Conservation (phyloP, 2,329 filamentous ascomycete genomes). For the Beauveria varroae region DNA sequence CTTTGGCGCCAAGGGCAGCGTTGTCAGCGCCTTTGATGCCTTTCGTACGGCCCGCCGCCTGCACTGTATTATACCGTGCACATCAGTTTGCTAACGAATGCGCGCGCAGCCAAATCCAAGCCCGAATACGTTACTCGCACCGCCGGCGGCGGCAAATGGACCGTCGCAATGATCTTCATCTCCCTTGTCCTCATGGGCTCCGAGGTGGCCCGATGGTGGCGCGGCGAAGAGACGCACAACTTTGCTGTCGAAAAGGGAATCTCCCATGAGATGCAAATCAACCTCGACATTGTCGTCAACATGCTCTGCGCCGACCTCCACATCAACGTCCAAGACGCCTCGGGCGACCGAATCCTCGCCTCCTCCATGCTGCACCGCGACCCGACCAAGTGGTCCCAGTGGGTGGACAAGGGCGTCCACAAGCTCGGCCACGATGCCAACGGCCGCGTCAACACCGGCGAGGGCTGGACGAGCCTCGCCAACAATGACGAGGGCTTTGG, state of each 20-base stretch:
- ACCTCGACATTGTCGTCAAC: constrained; percentile 83
- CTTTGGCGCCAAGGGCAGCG: constrained; percentile 66
- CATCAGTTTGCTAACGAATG: background rate
- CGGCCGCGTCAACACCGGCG: constrained; percentile 48
- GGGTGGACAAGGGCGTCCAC: constrained; percentile 67
- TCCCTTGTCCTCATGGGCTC: constrained; percentile 69
- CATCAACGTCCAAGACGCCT: constrained; percentile 93
- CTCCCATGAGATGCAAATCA: constrained; percentile 82
- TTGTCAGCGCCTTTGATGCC: constrained; percentile 87
- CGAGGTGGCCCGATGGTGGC: constrained; percentile 77
- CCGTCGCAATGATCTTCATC: constrained; percentile 68
- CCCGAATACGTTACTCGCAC: constrained; percentile 83
- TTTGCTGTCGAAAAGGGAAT: constrained; percentile 93
- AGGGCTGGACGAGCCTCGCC: constrained; percentile 42
- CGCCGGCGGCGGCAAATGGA: constrained; percentile 87
- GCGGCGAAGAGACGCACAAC: constrained; percentile 74
- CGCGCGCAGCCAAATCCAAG: constrained; percentile 76
- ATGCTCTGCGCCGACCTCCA: constrained; percentile 89
- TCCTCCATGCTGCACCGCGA: constrained; percentile 67
- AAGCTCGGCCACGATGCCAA: constrained; percentile 48
- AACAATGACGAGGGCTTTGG: constrained; percentile 58
- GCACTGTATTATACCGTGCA: background rate
- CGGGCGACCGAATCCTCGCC: constrained; percentile 85
- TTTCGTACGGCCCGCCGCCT: constrained; percentile 62
- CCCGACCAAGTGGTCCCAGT: constrained; percentile 72